A percentile compares a stretch with the other conserved stretches of the same genome.
Evolutionary conservation across 441 rosid species (phyloP).

Genomic region (Mallotus repandus): DNA sequence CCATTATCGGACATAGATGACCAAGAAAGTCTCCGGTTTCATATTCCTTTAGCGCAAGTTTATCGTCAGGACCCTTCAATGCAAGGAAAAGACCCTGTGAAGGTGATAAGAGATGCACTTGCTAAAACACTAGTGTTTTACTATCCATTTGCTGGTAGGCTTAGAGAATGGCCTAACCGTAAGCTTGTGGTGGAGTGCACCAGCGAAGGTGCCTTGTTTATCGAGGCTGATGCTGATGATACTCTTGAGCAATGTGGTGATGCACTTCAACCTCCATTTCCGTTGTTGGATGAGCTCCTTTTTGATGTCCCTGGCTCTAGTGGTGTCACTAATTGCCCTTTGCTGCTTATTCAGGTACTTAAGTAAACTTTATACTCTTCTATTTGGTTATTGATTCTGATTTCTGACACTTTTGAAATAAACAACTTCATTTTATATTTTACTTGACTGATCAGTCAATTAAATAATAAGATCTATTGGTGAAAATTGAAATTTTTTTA

Average conservation of each 20-base stretch:
- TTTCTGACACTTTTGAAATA: no score
- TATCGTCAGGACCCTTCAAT: no score
- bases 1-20: conserved; percentile 42
- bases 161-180: conserved; percentile 32
- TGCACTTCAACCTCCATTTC: conserved; percentile 52
- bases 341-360: conserved; percentile 51
- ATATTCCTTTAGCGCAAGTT: no score
- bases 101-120: conserved; percentile 34
- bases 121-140: conserved; percentile 39
- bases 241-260: conserved; percentile 36
- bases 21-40: conserved; percentile 31
- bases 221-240: conserved; percentile 48
- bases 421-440: no score
- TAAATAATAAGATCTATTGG: no score
- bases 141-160: conserved; percentile 29
- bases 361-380: background rate
- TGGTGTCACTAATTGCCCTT: conserved; percentile 37
- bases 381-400: no score
- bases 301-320: conserved; percentile 45
- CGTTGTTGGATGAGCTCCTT: conserved; percentile 48
- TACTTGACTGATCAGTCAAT: no score
- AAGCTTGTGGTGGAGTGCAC: conserved; percentile 52
- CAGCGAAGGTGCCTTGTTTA: conserved; percentile 39
- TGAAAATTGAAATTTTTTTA: no score
- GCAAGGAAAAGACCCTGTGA: conserved; percentile 33